Evolutionary conservation across 2,329 filamentous ascomycete genomes (phyloP).

Genomic region (Penicillium fuscoglaucum): DNA sequence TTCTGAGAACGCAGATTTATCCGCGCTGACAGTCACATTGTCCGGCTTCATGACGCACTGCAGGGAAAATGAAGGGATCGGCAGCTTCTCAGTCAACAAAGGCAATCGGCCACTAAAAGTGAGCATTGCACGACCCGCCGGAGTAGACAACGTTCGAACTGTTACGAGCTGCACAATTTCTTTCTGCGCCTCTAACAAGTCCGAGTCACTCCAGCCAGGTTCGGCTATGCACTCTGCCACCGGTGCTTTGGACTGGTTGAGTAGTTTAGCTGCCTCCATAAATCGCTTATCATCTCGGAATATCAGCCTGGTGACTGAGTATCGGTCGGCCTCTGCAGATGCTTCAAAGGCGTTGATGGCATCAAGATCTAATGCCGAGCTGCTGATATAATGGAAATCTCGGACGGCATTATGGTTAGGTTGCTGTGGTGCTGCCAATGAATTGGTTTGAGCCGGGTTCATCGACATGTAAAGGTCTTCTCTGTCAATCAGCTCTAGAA

Average conservation of each 20-base stretch:
- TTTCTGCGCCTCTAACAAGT: slow-evolving; percentile 89
- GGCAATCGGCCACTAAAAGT: slow-evolving; percentile 86
- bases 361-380: slow-evolving; percentile 50
- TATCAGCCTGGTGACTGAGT: slow-evolving; percentile 78
- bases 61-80: slow-evolving; percentile 85
- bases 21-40: slow-evolving; percentile 89
- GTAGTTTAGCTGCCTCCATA: slow-evolving; percentile 76
- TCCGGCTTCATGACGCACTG: slow-evolving; percentile 89
- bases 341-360: slow-evolving; percentile 66
- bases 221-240: slow-evolving; percentile 74
- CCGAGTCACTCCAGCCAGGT: slow-evolving; percentile 77
- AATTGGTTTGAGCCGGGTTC: slow-evolving; percentile 45
- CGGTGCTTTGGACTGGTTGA: slow-evolving; percentile 82
- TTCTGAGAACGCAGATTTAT: slow-evolving; percentile 82
- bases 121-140: slow-evolving; percentile 80
- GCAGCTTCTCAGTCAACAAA: slow-evolving; percentile 86
- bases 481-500: slow-evolving; percentile 75
- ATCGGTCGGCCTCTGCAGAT: slow-evolving; percentile 78
- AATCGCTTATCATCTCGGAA: slow-evolving; percentile 91
- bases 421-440: slow-evolving; percentile 36
- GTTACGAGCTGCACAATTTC: slow-evolving; percentile 84
- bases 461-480: slow-evolving; percentile 75
- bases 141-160: slow-evolving; percentile 82
- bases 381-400: slow-evolving; percentile 77
- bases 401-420: slow-evolving; percentile 66